Conservation (phyloP, 768 basidiomycete genomes). For the Phlebiopsis flavidoalba region DNA sequence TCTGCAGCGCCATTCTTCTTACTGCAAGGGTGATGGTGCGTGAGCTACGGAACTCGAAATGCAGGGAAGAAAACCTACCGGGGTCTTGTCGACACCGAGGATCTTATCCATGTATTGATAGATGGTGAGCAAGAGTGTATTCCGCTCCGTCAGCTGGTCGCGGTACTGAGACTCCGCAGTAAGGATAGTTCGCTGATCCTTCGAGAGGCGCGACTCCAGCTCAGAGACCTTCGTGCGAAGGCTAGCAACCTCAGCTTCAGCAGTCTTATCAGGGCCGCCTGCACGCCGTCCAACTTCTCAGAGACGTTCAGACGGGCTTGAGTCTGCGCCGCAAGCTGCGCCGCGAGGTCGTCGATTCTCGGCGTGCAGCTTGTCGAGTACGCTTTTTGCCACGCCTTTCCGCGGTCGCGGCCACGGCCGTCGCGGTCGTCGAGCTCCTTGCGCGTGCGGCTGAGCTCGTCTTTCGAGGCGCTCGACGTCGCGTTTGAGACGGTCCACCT, state of each 20-base stretch:
- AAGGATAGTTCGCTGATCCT: slow-evolving; percentile 73
- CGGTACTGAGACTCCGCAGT: slow-evolving; percentile 76
- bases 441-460: slow-evolving; percentile 67
- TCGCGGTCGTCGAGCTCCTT: slow-evolving; percentile 69
- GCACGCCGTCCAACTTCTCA: slow-evolving; percentile 81
- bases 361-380: slow-evolving; percentile 69
- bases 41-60: neutral
- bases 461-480: slow-evolving; percentile 79
- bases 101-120: slow-evolving; percentile 96
- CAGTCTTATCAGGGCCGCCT: slow-evolving; percentile 53
- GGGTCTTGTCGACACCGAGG: slow-evolving; percentile 81
- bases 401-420: slow-evolving; percentile 59
- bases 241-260: slow-evolving; percentile 61
- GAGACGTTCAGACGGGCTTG: slow-evolving; percentile 82
- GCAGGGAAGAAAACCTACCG: slow-evolving; percentile 41
- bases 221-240: slow-evolving; percentile 63
- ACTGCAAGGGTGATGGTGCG: slow-evolving; percentile 31
- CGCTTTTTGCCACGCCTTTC: no score
- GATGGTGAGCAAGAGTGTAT: slow-evolving; percentile 84
- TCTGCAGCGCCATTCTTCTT: slow-evolving; percentile 74
- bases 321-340: slow-evolving; percentile 76
- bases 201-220: slow-evolving; percentile 73
- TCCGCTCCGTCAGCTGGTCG: slow-evolving; percentile 90
- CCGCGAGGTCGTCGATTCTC: slow-evolving; percentile 79
- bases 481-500: slow-evolving; percentile 79